Base-by-base conservation (phyloP, 2,329 filamentous ascomycete species). In the Monilinia fructicola region DNA sequence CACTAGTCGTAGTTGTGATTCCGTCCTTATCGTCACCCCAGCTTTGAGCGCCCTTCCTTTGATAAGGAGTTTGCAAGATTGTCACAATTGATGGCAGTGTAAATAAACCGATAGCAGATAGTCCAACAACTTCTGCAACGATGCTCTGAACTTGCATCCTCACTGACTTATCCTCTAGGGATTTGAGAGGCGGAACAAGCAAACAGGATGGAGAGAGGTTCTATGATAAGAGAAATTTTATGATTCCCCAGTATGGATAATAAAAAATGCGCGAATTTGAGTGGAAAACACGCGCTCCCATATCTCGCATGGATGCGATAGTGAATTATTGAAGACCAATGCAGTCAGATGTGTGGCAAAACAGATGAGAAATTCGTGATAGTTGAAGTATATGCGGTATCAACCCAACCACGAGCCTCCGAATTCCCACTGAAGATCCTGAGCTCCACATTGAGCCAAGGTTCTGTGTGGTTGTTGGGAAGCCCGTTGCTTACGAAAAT, bases 1-100 rank as follows among this genome's bases (percentile, higher is more conserved):
- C 74, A 3, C 86, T 86, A 71, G 89, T 86, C 48, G 84, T 81
- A 0, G 85, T 89, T 54, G 87, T 88, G 68, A 82, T 81, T 62
- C 90, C 90, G 76, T 93, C 90, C 65, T 81, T 78, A 73, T 92
- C 89, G 71, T 87, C 79, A 73, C 92, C 92, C n/a, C 58, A 54
- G 21, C 50, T 48, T 42, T 59, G 7, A 31, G 44, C 35, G n/a
- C 42, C 44, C 23, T 64, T 67, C 23, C 31, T 40, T 56, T 44
- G 50, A n/a, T 56, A 35, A 21, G 59, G 40, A 50, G 52, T 52
- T 52, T 52, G 40, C 16, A 40, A 28, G 23, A 67, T 67, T 21
- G 42, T 64, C 26, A 63, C 46, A 28, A 67, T 31, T 12, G 65
- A 62, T 18, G 65, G 59, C 9, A 67, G 1, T 21, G 65, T 64